These are phyloP conservation scores for Lavandula angustifolia DNA, from an alignment of 257 asterid genomes.

Conservation along the genomic window DNA sequence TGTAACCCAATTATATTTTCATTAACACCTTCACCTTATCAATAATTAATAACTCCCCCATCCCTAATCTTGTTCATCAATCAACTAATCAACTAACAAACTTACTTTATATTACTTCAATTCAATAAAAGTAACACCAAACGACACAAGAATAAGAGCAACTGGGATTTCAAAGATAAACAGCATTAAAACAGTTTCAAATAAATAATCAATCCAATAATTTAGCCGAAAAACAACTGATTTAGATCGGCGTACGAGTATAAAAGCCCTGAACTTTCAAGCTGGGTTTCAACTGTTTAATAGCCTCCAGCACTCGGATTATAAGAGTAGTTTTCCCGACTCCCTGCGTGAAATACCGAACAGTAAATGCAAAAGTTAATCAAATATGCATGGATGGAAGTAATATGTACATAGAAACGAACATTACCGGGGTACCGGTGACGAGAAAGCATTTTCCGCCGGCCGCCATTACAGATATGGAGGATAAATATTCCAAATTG, in stretches of 20 bases:
- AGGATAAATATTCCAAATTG: background rate
- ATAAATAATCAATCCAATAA: conserved; percentile 7
- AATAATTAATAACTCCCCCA: background rate
- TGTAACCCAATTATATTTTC: background rate
- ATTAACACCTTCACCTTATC: conserved; percentile 18
- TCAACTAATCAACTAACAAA: conserved; percentile 16
- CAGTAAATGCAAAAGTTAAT: background rate
- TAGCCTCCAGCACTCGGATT: conserved; percentile 63
- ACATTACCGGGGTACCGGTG: conserved; percentile 67
- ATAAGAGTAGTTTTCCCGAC: conserved; percentile 86
- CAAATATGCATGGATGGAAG: background rate
- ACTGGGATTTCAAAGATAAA: background rate
- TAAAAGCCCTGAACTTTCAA: conserved; percentile 82
- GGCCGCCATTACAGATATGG: conserved; percentile 40
- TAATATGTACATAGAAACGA: background rate
- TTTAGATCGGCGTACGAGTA: conserved; percentile 51
- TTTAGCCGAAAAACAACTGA: background rate
- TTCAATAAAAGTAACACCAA: background rate
- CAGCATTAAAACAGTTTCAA: conserved; percentile 5
- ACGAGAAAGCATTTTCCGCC: conserved; percentile 68
- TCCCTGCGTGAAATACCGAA: conserved; percentile 45
- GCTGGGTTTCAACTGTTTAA: conserved; percentile 53
- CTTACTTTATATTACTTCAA: background rate
- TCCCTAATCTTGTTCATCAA: conserved; percentile 17
- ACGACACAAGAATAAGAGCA: background rate